Evolutionary conservation across 2,329 filamentous ascomycete genomes (phyloP), one percentile per base, ranked within the genome.

Genomic region (Dothistroma septosporum): DNA sequence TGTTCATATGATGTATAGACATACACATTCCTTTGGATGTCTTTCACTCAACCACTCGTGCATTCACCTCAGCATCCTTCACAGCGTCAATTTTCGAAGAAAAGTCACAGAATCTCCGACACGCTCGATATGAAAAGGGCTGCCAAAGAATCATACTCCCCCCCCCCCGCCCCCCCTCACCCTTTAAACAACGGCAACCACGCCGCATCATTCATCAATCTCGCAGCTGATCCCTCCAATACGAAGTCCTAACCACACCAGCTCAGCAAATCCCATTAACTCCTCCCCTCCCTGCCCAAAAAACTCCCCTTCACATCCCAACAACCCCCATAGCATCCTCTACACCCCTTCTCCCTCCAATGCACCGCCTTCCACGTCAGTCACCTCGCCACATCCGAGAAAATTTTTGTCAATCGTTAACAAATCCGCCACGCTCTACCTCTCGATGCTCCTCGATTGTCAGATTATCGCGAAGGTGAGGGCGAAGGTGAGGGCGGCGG

Each of bases 311-410:
- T 49, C 67, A 76, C 78, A 84, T 76, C 44, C 83, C 82, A 16
- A 85, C 80, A 10, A 77, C 77, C 60, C 78, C 78, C 63, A 84
- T 83, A 4, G 77, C 78, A 62, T 83, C 80, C 55, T 76, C 73
- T 7, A 80, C 76, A 9, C 74, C 77, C 77, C 14, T 76, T 75
- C 49, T 80, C 75, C 59, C 82, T 66, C 4, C 71, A 73, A 62
- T 78, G 71, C 3, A 78, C 75, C 0, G 81, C 82, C 65, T 82
- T 83, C 82, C 81, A 84, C 0, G 78, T 81, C 61, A 85, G 63
- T 2, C 76, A 74, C 32, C 82, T 72, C n/a, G 74, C 76, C 0
- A 82, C 77, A 63, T 85, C 82, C 2, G 76, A 75, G 61, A 76
- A 73, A 74, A 81, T 82, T 69, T 84, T 84, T 77, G 46, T 78